Base-by-base conservation (phyloP, 495 filamentous ascomycete genomes). In the Aspergillus mulundensis region DNA sequence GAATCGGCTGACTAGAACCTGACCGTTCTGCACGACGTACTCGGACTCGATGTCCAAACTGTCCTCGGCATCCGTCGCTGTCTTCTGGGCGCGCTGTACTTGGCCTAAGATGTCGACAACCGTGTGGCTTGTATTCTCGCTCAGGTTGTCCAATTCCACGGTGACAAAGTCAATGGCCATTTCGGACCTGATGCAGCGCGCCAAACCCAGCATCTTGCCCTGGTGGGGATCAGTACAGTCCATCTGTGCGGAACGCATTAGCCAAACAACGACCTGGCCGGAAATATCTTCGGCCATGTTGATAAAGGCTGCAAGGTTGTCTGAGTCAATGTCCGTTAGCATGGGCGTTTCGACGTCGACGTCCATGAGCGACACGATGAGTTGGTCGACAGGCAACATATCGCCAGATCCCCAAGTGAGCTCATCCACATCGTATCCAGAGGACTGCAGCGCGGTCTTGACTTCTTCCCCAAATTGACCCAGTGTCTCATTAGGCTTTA, bases 111-210 rank as follows among this genome's bases (percentile, higher is more conserved):
- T 8, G 4, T 28, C 25, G 8, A 28, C 25, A 3, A 28, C 25
- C 3, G 25, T 28, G 25, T 28, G 25, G 25, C 25, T 28, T 28
- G 25, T 28, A 3, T 28, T 28, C 4, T 8, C 8, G 25, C 8
- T 8, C 25, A 28, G 25, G 25, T 28, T 39, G 23, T 53, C 50
- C 7, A 53, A 10, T 18, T 54, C 51, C 1, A 41, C 21, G 1
- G 39, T 45, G 15, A 25, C 51, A 11, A 54, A 36, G 18, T 54
- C 51, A 18, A 54, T 48, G 16, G 14, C 42, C 25, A 56, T 21
- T 20, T 56, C 53, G 14, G 18, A 7, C 16, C 53, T 14, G 0
- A 40, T 19, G 11, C 25, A 15, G 6, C 53, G 42, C 2, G 44
- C 42, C 11, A 49, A 15, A 12, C 53, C 53, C 11, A 39, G 43